Base-by-base conservation (phyloP, 495 filamentous ascomycete species). In the Chaetomium cochliodes region DNA sequence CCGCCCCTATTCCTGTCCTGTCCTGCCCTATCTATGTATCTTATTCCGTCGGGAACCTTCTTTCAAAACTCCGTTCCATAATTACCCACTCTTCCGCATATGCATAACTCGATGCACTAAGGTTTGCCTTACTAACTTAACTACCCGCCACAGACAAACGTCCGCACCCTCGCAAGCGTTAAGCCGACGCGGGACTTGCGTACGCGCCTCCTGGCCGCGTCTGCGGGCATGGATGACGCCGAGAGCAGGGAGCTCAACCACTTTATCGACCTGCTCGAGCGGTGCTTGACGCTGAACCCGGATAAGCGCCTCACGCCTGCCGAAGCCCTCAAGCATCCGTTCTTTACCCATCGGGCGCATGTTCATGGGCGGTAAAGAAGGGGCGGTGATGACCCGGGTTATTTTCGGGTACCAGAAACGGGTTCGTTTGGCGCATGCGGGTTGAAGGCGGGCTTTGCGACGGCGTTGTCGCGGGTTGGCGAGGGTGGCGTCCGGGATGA, bases 241-340 rank as follows among this genome's bases (percentile, higher is more conserved):
- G 93, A 96, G 73, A 81, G 82, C 56, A 91, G 89, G 71, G 92
- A 96, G 72, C 77, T 96, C 63, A 84, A 86, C 37, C 77, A 86
- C 54, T 98, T 98, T 76, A 80, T 91, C 58, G 92, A 97, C 72
- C 77, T 98, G 58, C 76, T 98, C 44, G 92, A 96, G 66, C 86
- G 87, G 18, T 98, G 94, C 64, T 75, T 98, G 72, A 87, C 86
- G 65, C 83, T 97, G 37, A 97, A 97, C 72, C 90, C 92, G n/a
- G 96, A 96, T 76, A 94, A 92, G 77, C 84, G 94, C 55, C 90
- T 90, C 73, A 93, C 90, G 13, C 91, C 94, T 7, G 77, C 84
- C 3, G 92, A 97, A 66, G 94, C 94, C 37, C 76, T 98, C 67
- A 89, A 88, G 69, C 94, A 97, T 80, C 90, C 91, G 1, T 97